Evolutionary conservation across 2,329 filamentous ascomycete genomes (phyloP).

Genomic region (Epicoccum nigrum): DNA sequence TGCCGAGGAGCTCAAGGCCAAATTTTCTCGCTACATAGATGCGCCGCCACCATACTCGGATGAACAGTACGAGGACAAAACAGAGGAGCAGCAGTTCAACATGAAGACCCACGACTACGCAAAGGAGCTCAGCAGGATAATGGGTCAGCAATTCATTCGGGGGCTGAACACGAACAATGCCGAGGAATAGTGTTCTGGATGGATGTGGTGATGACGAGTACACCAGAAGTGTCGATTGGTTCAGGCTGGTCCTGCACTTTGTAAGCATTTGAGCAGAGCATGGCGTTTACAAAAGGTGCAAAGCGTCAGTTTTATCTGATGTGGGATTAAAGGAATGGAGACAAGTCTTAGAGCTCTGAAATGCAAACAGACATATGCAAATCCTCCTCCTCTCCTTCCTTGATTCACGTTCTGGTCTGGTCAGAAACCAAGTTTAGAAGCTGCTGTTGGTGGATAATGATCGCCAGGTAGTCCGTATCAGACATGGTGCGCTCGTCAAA

Average conservation of each 20-base stretch:
- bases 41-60: conserved; percentile 32
- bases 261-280: conserved; percentile 12
- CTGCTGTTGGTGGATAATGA: conserved; percentile 6
- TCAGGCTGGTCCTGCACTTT: conserved; percentile 6
- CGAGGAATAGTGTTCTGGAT: neutral
- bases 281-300: conserved; percentile 12
- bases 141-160: conserved; percentile 33
- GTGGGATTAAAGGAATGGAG: neutral
- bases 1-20: conserved; percentile 21
- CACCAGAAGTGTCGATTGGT: neutral
- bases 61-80: conserved; percentile 32
- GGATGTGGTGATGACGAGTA: too few relatives aligned
- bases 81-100: conserved; percentile 25
- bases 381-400: neutral
- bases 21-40: conserved; percentile 27
- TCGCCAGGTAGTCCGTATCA: conserved; percentile 12
- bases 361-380: neutral
- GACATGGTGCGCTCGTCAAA: conserved; percentile 11
- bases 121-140: conserved; percentile 35
- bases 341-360: neutral
- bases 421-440: neutral
- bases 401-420: neutral
- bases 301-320: conserved; percentile 5
- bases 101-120: conserved; percentile 36
- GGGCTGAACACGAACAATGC: conserved; percentile 23